phyloP scores from a whole-genome alignment of 1,284 basidiomycete genomes.

The Ganoderma boninense region DNA sequence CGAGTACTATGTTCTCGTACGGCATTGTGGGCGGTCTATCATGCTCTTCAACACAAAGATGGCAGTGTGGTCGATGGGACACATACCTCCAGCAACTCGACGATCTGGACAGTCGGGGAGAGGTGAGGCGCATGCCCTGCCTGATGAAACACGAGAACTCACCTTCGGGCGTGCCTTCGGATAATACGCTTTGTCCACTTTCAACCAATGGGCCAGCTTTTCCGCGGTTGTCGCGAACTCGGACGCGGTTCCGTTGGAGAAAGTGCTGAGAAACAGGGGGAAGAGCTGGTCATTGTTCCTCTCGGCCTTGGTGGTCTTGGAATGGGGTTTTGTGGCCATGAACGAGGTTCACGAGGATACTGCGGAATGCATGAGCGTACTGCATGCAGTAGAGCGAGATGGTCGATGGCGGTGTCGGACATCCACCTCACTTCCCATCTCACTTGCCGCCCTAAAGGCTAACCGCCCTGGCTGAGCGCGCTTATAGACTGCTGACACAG shows the following conservation, averaged over 20 bases:
- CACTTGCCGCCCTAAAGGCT: not conserved
- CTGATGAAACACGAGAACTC: conserved; percentile 6
- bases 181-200: conserved; percentile 35
- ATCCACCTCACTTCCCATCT: not conserved
- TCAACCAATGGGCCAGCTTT: conserved; percentile 32
- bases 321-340: conserved; percentile 3
- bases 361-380: conserved; percentile 2
- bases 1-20: conserved; percentile 23
- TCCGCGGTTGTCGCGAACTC: conserved; percentile 29
- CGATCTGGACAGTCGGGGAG: conserved; percentile 23
- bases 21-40: conserved; percentile 28
- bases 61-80: not conserved
- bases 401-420: not conserved
- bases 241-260: conserved; percentile 19
- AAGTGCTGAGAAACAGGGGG: conserved; percentile 29
- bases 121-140: not conserved
- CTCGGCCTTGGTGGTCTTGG: conserved; percentile 13
- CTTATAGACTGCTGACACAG: not conserved
- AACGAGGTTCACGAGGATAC: conserved; percentile 5
- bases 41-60: not conserved
- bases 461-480: not conserved
- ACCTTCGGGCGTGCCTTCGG: conserved; percentile 32
- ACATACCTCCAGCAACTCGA: conserved; percentile 34
- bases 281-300: conserved; percentile 35
- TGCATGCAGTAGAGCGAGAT: conserved; percentile 10